Evolutionary conservation across 2,329 filamentous ascomycete species (phyloP).

Genomic region (Hymenoscyphus linearis): DNA sequence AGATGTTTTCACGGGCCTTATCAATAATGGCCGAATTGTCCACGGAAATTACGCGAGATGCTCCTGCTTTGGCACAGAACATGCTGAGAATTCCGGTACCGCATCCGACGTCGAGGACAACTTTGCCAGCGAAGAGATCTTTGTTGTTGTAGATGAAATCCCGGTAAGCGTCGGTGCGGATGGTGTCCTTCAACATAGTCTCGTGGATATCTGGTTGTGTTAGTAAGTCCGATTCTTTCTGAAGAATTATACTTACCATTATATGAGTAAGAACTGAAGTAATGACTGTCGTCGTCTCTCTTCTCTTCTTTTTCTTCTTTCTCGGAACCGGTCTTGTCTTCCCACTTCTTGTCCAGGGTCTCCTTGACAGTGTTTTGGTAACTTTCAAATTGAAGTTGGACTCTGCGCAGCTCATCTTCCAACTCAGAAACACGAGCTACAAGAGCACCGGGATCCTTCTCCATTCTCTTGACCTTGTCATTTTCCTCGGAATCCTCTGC

Average conservation of each 20-base stretch:
- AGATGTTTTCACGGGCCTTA: conserved; percentile 79
- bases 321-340: conserved; percentile 24
- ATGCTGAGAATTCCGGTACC: conserved; percentile 84
- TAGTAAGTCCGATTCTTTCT: conserved; percentile 1
- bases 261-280: conserved; percentile 60
- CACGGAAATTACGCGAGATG: conserved; percentile 80
- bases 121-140: conserved; percentile 77
- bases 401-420: conserved; percentile 34
- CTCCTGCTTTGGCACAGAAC: conserved; percentile 89
- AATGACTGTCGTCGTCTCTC: conserved; percentile 51
- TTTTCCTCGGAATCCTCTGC: conserved; percentile 27
- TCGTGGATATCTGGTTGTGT: conserved; percentile 73
- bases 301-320: conserved; percentile 29
- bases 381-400: conserved; percentile 37
- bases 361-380: conserved; percentile 37
- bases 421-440: conserved; percentile 34
- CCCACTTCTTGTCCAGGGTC: conserved; percentile 37
- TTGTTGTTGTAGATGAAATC: conserved; percentile 95
- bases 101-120: conserved; percentile 87
- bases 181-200: conserved; percentile 86
- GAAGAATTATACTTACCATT: conserved; percentile 46
- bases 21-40: conserved; percentile 89
- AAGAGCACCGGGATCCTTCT: conserved; percentile 22
- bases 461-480: conserved; percentile 26
- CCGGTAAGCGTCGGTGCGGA: conserved; percentile 86